A percentile compares a stretch with the other conserved stretches of the same genome.
phyloP scores from a whole-genome alignment of 345 rosid species.

The Ricinus communis region DNA sequence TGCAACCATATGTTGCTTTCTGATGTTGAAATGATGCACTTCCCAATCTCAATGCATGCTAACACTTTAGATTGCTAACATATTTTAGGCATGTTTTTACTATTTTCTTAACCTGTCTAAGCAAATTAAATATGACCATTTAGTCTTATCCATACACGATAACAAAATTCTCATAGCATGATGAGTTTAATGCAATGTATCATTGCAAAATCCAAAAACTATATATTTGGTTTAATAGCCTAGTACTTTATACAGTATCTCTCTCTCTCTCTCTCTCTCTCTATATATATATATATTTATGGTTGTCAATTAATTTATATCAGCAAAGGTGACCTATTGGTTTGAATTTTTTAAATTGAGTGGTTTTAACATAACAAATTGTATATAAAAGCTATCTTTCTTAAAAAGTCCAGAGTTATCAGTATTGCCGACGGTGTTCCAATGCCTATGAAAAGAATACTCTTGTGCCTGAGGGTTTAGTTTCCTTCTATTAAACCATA shows the following conservation, averaged over 20 bases:
- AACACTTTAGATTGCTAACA: not conserved
- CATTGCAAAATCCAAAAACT: no score
- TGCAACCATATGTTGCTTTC: not conserved
- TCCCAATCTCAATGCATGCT: not conserved
- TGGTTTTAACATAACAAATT: not conserved
- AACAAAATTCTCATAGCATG: not conserved
- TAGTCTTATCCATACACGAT: not conserved
- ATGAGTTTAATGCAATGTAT: not conserved
- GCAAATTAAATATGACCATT: not conserved
- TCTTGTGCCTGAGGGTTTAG: no score
- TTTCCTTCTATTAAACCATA: no score
- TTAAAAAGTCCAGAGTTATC: not conserved
- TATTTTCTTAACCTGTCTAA: not conserved
- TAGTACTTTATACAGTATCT: not conserved
- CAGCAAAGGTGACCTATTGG: not conserved
- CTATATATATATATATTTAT: no score
- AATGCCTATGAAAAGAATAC: not conserved
- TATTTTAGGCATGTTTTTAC: not conserved
- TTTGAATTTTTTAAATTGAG: not conserved
- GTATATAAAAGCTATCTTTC: not conserved
- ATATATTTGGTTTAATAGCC: not conserved
- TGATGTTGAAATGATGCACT: conserved; percentile 11
- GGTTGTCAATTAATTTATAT: not conserved
- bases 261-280: no score
- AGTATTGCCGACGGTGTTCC: not conserved